Evolutionary conservation across 306 rosid species (phyloP).

Genomic region (Prunus dulcis): DNA sequence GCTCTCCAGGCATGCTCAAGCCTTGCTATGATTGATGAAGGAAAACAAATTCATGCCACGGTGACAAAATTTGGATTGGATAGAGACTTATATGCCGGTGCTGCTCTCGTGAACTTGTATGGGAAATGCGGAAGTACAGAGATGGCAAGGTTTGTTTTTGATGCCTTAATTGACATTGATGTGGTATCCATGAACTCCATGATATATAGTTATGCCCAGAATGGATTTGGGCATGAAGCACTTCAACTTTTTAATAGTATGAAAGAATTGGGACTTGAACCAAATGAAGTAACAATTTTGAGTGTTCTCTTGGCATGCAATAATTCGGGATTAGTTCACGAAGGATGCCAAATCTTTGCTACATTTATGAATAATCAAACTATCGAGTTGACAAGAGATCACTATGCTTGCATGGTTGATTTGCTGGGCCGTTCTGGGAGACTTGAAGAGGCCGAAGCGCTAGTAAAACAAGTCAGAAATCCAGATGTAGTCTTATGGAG

Average conservation of each 20-base stretch:
- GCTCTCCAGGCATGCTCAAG: constrained; percentile 66
- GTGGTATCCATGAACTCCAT: constrained; percentile 58
- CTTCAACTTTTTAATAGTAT: constrained; percentile 41
- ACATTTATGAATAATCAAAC: constrained; percentile 29
- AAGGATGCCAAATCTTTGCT: constrained; percentile 58
- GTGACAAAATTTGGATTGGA: constrained; percentile 48
- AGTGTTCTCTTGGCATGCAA: constrained; percentile 72
- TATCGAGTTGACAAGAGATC: constrained; percentile 49
- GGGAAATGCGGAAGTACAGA: constrained; percentile 67
- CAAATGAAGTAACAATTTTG: constrained; percentile 53
- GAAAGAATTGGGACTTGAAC: constrained; percentile 35
- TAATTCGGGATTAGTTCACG: constrained; percentile 60
- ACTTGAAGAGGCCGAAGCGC: constrained; percentile 56
- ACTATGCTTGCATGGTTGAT: constrained; percentile 62
- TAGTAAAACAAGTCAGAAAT: constrained; percentile 49
- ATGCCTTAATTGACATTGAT: constrained; percentile 21
- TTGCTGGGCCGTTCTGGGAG: constrained; percentile 58
- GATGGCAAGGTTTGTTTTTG: constrained; percentile 45
- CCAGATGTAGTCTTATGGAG: constrained; percentile 71
- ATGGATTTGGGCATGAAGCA: constrained; percentile 59
- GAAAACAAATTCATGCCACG: constrained; percentile 51
- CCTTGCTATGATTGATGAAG: constrained; percentile 66
- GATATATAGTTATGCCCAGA: constrained; percentile 66
- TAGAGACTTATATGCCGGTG: constrained; percentile 45
- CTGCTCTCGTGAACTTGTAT: constrained; percentile 57